These are phyloP conservation scores for Dictyostelium discoideum DNA, from an alignment of 78 protist species.

Conservation along the genomic window DNA sequence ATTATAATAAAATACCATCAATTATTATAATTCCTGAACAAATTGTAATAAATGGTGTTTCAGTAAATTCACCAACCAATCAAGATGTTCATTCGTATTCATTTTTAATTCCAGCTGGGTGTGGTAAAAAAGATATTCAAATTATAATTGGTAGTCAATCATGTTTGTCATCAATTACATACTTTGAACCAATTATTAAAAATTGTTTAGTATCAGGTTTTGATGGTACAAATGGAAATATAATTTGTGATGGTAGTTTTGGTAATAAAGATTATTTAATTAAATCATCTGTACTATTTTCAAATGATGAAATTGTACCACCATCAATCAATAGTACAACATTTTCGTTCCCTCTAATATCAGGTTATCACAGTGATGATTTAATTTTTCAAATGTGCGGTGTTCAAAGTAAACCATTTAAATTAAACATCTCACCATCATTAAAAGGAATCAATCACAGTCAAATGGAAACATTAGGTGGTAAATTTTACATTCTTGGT, in stretches of 20 bases:
- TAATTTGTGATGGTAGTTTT: neutral
- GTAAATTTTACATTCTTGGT: neutral
- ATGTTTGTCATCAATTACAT: neutral
- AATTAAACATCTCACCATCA: neutral
- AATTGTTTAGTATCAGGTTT: neutral
- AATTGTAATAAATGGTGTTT: neutral
- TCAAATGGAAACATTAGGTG: neutral
- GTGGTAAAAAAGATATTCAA: neutral
- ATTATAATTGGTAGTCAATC: neutral
- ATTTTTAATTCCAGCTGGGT: neutral
- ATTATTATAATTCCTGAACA: too few species aligned
- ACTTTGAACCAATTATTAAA: neutral
- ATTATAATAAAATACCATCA: neutral
- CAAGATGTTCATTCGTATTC: neutral
- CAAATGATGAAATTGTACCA: neutral
- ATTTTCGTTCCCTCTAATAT: too few species aligned
- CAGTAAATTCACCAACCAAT: neutral
- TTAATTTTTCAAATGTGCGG: too few species aligned
- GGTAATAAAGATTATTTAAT: neutral
- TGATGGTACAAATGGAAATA: neutral
- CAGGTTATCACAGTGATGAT: neutral
- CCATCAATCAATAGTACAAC: neutral
- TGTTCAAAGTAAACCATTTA: neutral
- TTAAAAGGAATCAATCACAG: too few species aligned
- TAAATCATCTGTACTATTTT: too few species aligned